Conservation (phyloP, 768 basidiomycete species). For the Xerocomus spinulosus region DNA sequence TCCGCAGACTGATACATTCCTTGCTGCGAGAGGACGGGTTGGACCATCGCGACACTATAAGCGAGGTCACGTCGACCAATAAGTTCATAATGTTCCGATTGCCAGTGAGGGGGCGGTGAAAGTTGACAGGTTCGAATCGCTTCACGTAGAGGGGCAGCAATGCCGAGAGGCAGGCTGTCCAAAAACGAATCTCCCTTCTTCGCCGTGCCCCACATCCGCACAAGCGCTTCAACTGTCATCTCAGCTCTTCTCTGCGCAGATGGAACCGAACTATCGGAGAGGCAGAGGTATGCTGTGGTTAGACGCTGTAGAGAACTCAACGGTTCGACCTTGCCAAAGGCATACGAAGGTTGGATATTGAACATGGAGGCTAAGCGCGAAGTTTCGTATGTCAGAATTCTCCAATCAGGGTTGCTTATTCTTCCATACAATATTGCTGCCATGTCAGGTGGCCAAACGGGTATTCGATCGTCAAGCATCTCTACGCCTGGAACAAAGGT, state of each 20-base stretch:
- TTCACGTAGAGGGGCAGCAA: conserved; percentile 77
- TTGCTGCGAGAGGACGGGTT: conserved; percentile 27
- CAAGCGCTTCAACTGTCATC: conserved; percentile 53
- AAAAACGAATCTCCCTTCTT: conserved; percentile 46
- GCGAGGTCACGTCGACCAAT: conserved; percentile 31
- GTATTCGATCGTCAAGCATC: conserved; percentile 62
- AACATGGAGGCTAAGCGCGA: conserved; percentile 47
- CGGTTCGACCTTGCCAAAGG: conserved; percentile 61
- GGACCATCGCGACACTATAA: conserved; percentile 29
- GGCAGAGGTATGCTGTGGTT: conserved; percentile 50
- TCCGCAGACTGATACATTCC: conserved; percentile 30
- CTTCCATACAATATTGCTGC: conserved; percentile 56
- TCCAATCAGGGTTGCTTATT: conserved; percentile 66
- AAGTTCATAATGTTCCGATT: conserved; percentile 35
- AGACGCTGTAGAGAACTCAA: conserved; percentile 50
- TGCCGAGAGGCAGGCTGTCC: conserved; percentile 58
- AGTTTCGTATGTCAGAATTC: conserved; percentile 43
- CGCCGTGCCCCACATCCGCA: conserved; percentile 36
- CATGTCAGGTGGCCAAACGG: conserved; percentile 76
- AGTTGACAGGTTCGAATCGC: conserved; percentile 81
- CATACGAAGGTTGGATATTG: conserved; percentile 49
- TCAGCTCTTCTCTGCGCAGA: conserved; percentile 64
- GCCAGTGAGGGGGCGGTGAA: conserved; percentile 72
- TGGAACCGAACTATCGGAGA: conserved; percentile 49
- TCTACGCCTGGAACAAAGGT: conserved; percentile 36